Evolutionary conservation across 2,329 filamentous ascomycete species (phyloP).

Genomic region (Dendryphion nanum): DNA sequence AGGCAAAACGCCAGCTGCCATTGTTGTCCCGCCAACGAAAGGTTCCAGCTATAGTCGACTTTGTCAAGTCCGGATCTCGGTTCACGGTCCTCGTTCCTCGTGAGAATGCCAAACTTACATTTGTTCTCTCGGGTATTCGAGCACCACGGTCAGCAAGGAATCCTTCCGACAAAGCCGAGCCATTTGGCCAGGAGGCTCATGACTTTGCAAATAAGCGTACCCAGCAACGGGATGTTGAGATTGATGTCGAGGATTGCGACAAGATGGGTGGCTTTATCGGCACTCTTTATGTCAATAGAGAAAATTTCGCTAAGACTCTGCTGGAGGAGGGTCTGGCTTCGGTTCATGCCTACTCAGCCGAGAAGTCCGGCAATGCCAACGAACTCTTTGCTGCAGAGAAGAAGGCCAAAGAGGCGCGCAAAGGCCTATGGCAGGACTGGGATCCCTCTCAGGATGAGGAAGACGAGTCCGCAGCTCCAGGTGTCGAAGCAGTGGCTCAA

Average conservation of each 20-base stretch:
- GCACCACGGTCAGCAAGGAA: constrained; percentile 83
- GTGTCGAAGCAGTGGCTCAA: constrained; percentile 45
- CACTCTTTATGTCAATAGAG: constrained; percentile 86
- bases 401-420: constrained; percentile 82
- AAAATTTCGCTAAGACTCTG: constrained; percentile 90
- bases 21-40: constrained; percentile 87
- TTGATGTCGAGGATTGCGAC: constrained; percentile 92
- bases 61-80: constrained; percentile 93
- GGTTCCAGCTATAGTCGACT: constrained; percentile 91
- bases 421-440: constrained; percentile 91
- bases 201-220: constrained; percentile 86
- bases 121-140: constrained; percentile 90
- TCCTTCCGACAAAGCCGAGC: constrained; percentile 78
- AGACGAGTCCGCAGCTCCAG: constrained; percentile 51
- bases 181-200: constrained; percentile 91
- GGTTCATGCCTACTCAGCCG: constrained; percentile 92
- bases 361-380: constrained; percentile 85
- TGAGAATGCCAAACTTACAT: constrained; percentile 90
- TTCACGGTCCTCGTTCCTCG: constrained; percentile 91
- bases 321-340: constrained; percentile 92
- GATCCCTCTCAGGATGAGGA: constrained; percentile 82
- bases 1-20: constrained; percentile 90
- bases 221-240: constrained; percentile 92
- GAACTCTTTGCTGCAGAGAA: constrained; percentile 87
- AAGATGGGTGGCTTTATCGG: constrained; percentile 98